phyloP scores from a whole-genome alignment of 1,284 basidiomycete genomes.

The Inonotus hispidus region DNA sequence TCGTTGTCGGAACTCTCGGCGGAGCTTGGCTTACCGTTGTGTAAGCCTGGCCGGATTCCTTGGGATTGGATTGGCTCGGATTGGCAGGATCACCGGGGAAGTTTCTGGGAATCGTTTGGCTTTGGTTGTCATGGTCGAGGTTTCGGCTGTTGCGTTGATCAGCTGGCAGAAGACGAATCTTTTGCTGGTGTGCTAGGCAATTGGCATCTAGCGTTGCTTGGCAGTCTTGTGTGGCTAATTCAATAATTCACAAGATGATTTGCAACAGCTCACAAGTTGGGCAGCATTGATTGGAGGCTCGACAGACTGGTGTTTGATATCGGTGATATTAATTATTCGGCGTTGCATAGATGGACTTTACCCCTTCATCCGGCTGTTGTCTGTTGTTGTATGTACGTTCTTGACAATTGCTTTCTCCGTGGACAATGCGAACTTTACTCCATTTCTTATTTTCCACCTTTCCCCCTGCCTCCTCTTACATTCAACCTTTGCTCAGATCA shows the following conservation, averaged over 20 bases:
- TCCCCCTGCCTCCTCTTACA: not conserved
- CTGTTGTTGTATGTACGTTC: not conserved
- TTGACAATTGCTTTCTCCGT: not conserved
- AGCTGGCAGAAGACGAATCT: too few relatives aligned
- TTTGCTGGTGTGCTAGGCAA: too few relatives aligned
- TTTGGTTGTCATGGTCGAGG: too few relatives aligned
- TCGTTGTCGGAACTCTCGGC: slow-evolving; percentile 10
- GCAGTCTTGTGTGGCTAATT: not conserved
- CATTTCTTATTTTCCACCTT: not conserved
- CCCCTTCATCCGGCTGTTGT: not conserved
- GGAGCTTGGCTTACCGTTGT: slow-evolving; percentile 19
- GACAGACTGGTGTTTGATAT: not conserved
- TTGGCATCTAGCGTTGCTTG: not conserved
- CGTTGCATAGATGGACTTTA: not conserved
- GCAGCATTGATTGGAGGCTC: too few relatives aligned
- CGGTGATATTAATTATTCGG: not conserved
- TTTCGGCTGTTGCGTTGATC: not conserved
- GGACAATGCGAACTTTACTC: not conserved
- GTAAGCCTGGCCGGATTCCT: not conserved
- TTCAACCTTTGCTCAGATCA: not conserved
- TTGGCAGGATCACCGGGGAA: too few relatives aligned
- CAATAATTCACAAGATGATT: too few relatives aligned
- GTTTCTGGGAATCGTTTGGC: too few relatives aligned
- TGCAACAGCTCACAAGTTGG: too few relatives aligned
- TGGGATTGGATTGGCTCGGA: not conserved